Percentiles rank a stretch among this genome's conserved stretches.
Conservation (phyloP, 1,284 basidiomycete species). For the Malassezia caprae region DNA sequence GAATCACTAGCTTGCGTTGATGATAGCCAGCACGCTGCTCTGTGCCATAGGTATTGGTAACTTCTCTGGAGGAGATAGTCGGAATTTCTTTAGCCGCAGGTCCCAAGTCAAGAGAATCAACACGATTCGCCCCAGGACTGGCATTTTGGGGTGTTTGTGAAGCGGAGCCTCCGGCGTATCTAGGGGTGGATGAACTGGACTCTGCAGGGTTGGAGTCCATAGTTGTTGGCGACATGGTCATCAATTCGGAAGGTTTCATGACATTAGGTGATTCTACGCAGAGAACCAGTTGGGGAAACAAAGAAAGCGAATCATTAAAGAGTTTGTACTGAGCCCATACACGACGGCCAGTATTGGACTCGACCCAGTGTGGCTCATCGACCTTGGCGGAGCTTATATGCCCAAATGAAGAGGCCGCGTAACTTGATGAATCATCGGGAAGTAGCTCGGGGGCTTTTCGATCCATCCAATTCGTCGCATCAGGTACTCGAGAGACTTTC, state of each 20-base stretch:
- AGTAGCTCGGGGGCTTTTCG: not conserved
- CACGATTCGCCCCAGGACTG: not conserved
- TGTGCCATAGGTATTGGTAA: not conserved
- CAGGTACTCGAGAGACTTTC: not conserved
- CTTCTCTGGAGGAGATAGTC: not conserved
- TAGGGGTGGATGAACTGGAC: not conserved
- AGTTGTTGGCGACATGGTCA: not conserved
- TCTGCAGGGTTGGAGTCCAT: not conserved
- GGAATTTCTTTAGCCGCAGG: conserved; percentile 7
- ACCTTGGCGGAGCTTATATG: not conserved
- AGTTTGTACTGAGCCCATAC: conserved; percentile 50
- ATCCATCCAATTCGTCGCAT: conserved; percentile 3
- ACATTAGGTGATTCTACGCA: conserved; percentile 9
- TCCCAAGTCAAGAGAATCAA: conserved; percentile 4
- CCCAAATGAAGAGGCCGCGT: not conserved
- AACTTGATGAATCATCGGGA: conserved; percentile 3
- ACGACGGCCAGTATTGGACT: conserved; percentile 39
- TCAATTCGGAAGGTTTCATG: not conserved
- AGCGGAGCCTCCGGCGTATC: not conserved
- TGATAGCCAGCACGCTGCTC: conserved; percentile 51
- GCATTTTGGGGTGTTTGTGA: not conserved
- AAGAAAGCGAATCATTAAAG: not conserved
- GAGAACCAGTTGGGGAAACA: conserved; percentile 8
- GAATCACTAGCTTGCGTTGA: conserved; percentile 57
- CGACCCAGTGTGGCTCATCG: conserved; percentile 25